Conservation (phyloP, 495 filamentous ascomycete genomes). For the Aspergillus saccharolyticus region DNA sequence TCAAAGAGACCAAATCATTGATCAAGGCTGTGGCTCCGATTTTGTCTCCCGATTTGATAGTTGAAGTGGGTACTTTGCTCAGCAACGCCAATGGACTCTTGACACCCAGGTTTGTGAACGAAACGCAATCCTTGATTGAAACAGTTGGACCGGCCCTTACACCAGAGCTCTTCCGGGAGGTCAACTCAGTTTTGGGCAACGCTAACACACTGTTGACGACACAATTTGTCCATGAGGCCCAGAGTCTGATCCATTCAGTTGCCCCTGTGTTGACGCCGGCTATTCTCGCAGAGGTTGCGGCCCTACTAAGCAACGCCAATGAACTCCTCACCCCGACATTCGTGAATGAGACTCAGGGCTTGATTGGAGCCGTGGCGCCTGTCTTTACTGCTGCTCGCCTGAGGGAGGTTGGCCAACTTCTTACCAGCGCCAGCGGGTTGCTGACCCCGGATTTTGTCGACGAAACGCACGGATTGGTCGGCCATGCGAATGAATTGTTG, state of each 20-base stretch:
- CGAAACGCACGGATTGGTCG: conserved; percentile 31
- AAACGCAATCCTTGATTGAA: conserved; percentile 32
- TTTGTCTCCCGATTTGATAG: conserved; percentile 30
- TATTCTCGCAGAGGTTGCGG: conserved; percentile 34
- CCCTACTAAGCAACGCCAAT: conserved; percentile 40
- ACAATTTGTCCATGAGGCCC: conserved; percentile 36
- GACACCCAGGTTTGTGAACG: conserved; percentile 33
- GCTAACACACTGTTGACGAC: conserved; percentile 30
- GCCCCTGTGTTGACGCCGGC: conserved; percentile 31
- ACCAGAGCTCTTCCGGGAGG: conserved; percentile 24
- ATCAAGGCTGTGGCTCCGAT: conserved; percentile 34
- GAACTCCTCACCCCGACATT: conserved; percentile 36
- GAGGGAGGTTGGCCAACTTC: conserved; percentile 33
- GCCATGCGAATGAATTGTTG: conserved; percentile 33
- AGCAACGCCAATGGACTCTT: conserved; percentile 34
- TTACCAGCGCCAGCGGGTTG: conserved; percentile 36
- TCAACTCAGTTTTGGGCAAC: conserved; percentile 26
- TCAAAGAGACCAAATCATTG: conserved; percentile 19
- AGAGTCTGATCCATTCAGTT: conserved; percentile 34
- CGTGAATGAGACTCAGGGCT: conserved; percentile 33
- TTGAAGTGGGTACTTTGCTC: conserved; percentile 32
- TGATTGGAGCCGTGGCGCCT: conserved; percentile 21
- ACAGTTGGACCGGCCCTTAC: conserved; percentile 23
- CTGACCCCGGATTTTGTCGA: conserved; percentile 26
- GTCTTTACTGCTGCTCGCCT: conserved; percentile 33